Base-by-base conservation (phyloP, 2,329 filamentous ascomycete species). In the Albifimbria verrucaria region DNA sequence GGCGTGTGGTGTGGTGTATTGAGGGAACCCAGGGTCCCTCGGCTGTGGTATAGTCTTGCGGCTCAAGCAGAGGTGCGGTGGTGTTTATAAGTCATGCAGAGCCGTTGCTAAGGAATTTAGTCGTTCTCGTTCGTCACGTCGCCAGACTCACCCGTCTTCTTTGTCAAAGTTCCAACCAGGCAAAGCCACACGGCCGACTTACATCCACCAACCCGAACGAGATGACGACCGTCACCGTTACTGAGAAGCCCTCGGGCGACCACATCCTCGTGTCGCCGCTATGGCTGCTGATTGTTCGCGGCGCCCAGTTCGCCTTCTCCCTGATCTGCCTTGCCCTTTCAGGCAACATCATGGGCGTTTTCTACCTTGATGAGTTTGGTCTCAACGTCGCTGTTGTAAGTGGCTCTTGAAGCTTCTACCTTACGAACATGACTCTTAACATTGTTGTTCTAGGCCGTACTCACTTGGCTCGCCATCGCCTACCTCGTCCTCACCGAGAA, bases 401-500 rank as follows among this genome's bases (percentile, higher is more conserved):
- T 51, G 3, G n/a, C 48, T 7, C 7, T 2, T 1, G 4, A 25
- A 3, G 2, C 11, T 9, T 11, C 25, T n/a, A 32, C 32, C 49
- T 59, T 9, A 57, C 59, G 55, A 50, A 55, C 50, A 45, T 22
- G 49, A 25, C n/a, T n/a, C n/a, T n/a, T n/a, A n/a, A n/a, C n/a
- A n/a, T 32, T 25, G 3, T 39, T 39, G 12, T 2, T 41, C 2
- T 32, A 79, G 77, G 62, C 68, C 17, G 50, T 80, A 55, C 66
- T 79, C 57, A 78, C 76, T 22, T 78, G 75, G 75, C 48, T 77
- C 26, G 63, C 72, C 42, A 62, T 77, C 26, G 57, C 63, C 11
- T 80, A 79, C 64, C 59, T 64, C 20, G 48, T 78, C 56, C 56
- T 75, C 3, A 65, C 74, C 20, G 76, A 78, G 53, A 75, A 70